Percentiles rank a stretch among this genome's conserved stretches.
phyloP scores from a whole-genome alignment of 306 rosid species.

The Neltuma alba region DNA sequence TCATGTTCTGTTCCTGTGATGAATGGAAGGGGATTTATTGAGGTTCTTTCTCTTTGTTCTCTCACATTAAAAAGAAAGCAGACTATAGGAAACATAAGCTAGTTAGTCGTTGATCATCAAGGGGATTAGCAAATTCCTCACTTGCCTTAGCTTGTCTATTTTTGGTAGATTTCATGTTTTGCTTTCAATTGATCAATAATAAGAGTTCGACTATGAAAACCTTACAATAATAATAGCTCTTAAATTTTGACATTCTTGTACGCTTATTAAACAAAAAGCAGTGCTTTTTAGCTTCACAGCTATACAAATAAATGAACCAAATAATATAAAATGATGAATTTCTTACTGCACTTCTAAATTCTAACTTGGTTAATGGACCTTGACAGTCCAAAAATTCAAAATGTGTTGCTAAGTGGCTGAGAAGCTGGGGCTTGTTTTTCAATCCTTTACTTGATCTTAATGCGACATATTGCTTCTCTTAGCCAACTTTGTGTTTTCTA shows the following conservation, averaged over 20 bases:
- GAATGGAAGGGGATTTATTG: conserved; percentile 89
- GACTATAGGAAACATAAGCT: conserved; percentile 17
- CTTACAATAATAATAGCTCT: not conserved
- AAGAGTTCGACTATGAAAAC: not conserved
- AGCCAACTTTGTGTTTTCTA: conserved; percentile 30
- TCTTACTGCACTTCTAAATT: not conserved
- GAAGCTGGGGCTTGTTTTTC: conserved; percentile 16
- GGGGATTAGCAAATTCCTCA: conserved; percentile 19
- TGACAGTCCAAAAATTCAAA: not conserved
- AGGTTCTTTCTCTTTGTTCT: conserved; percentile 53
- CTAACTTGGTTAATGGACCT: not conserved
- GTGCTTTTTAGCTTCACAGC: not conserved
- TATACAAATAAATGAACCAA: not conserved
- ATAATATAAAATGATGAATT: not conserved
- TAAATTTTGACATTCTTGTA: conserved; percentile 26
- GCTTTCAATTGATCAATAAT: not conserved
- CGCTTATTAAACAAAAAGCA: not conserved
- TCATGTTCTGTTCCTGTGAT: conserved; percentile 68
- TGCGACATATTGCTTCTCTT: conserved; percentile 19
- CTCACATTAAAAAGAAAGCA: not conserved
- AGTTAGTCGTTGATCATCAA: conserved; percentile 20
- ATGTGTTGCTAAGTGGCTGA: not conserved
- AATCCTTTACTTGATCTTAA: conserved; percentile 15
- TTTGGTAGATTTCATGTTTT: not conserved
- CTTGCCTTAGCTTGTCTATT: not conserved